Evolutionary conservation across 768 basidiomycete genomes (phyloP).

Genomic region (Tylopilus sp.): DNA sequence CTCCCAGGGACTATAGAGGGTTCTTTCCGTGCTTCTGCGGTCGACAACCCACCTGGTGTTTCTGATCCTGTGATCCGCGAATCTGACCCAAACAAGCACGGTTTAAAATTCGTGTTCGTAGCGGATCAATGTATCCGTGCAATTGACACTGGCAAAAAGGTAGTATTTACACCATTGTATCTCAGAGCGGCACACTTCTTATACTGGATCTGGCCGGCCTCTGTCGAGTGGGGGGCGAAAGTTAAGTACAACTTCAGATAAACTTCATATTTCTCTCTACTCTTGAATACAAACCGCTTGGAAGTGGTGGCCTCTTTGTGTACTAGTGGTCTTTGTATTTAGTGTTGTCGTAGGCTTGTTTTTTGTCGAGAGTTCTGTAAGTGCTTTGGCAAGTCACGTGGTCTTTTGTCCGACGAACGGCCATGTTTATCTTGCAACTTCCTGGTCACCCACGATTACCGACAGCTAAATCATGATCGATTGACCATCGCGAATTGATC

Average conservation of each 20-base stretch:
- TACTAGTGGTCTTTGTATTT: too few species aligned
- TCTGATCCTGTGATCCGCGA: conserved; percentile 37
- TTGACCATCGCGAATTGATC: not conserved
- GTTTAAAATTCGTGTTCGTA: conserved; percentile 57
- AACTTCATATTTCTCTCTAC: too few species aligned
- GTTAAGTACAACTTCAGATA: conserved; percentile 61
- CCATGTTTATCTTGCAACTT: too few species aligned
- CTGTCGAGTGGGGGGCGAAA: conserved; percentile 55
- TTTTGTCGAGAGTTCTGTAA: too few species aligned
- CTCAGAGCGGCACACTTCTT: conserved; percentile 49
- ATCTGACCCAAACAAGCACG: conserved; percentile 52
- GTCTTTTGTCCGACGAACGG: too few species aligned
- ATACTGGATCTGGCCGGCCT: conserved; percentile 62
- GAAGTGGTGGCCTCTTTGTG: too few species aligned
- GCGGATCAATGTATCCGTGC: conserved; percentile 58
- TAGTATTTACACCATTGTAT: conserved; percentile 53
- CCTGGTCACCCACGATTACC: too few species aligned
- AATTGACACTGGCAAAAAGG: conserved; percentile 54
- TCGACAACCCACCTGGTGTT: conserved; percentile 44
- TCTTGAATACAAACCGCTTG: too few species aligned
- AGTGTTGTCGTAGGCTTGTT: too few species aligned
- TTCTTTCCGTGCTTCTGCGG: conserved; percentile 74
- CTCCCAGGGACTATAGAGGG: conserved; percentile 74
- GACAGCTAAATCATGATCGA: too few species aligned
- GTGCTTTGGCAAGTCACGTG: too few species aligned